Evolutionary conservation across 495 filamentous ascomycete genomes (phyloP), one percentile per base, ranked within the genome.

Genomic region (Hypoxylon rickii): DNA sequence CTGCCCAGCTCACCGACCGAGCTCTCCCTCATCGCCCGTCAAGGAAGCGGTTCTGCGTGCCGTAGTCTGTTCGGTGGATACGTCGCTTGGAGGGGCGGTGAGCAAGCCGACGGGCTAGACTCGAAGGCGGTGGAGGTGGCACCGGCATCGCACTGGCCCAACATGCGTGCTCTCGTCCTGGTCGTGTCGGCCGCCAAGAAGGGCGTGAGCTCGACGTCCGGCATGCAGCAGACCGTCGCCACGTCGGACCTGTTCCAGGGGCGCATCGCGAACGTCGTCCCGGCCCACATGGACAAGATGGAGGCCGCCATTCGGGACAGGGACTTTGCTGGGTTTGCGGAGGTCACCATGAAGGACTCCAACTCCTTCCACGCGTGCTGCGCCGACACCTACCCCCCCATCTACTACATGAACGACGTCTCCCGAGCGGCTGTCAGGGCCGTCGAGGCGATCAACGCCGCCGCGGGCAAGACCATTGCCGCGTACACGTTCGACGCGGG

Each of bases 401-500:
- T 99, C 58, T 96, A 96, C 76, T 99, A 99, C 76, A 82, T 97
- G 78, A 99, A 97, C 66, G 94, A 97, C 72, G 86, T 93, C 15
- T 88, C 83, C 13, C 77, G 88, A 12, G 90, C 92, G 6, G 90
- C 92, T 8, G 89, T 99, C 41, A 77, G 88, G 42, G 85, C 89
- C 2, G 92, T 97, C 20, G 90, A 97, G 75, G 83, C 83, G 33
- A 88, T 97, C 72, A 99, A 99, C 70, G 72, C 74, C 29, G 79
- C 79, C 7, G 84, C 81, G 13, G 89, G 89, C 37, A 85, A 82
- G 73, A 83, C 77, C 1, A 80, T 97, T 2, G 89, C 88, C 7
- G 93, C 94, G 15, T 99, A 99, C 71, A 99, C 94, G 0, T 99
- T 96, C 67, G 94, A 99, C 72, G 94, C 94, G 1, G 94, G 94